Evolutionary conservation across 2,329 filamentous ascomycete species (phyloP).

Genomic region (Pestalotiopsis sp.): DNA sequence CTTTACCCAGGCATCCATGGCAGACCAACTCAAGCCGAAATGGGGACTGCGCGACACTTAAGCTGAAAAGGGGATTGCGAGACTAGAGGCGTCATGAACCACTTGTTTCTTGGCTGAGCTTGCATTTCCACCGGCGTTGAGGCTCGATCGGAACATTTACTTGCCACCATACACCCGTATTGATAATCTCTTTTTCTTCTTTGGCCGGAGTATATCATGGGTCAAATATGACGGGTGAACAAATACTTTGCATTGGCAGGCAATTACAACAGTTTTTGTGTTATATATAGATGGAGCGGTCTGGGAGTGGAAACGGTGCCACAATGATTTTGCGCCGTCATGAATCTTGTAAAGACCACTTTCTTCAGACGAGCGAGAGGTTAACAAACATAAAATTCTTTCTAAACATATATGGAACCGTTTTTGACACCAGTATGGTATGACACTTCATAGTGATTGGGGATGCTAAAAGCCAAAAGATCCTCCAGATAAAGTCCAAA

Average conservation of each 20-base stretch:
- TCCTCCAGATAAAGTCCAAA: too few relatives aligned
- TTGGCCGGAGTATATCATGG: constrained; percentile 12
- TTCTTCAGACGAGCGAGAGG: constrained; percentile 4
- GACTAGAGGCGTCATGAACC: constrained; percentile 27
- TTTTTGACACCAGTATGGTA: neutral
- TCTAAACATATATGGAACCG: neutral
- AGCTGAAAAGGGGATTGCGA: neutral
- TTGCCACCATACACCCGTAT: neutral
- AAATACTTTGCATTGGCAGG: constrained; percentile 11
- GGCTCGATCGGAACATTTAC: neutral
- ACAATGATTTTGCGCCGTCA: constrained; percentile 2
- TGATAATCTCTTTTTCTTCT: constrained; percentile 15
- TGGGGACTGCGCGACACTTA: constrained; percentile 52
- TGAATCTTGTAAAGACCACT: constrained; percentile 1
- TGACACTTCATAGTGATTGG: neutral
- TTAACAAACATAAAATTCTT: constrained; percentile 1
- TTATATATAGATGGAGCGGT: constrained; percentile 9
- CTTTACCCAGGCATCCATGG: constrained; percentile 72
- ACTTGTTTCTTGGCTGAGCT: constrained; percentile 8
- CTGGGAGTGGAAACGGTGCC: neutral
- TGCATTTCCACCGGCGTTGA: constrained; percentile 15
- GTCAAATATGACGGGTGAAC: neutral
- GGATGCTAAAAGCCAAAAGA: neutral
- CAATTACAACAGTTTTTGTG: neutral
- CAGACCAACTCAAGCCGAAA: constrained; percentile 60